These are phyloP conservation scores for Rhizophora mangle DNA, from an alignment of 345 rosid genomes.

Conservation along the genomic window DNA sequence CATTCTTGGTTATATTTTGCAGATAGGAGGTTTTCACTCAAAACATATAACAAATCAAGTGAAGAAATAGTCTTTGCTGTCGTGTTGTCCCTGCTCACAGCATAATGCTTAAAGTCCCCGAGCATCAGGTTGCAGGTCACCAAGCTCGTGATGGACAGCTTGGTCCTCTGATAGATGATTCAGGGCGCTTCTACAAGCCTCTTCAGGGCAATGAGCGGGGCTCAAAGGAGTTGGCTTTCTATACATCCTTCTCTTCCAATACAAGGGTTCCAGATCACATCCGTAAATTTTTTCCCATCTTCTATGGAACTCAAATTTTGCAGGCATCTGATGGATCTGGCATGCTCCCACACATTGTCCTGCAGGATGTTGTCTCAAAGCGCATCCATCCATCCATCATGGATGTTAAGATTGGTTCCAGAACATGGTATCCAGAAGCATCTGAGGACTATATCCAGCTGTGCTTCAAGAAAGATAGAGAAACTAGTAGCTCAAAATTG, in stretches of 20 bases:
- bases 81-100: neutral
- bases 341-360: constrained; percentile 51
- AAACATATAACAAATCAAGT: neutral
- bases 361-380: constrained; percentile 54
- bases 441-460: constrained; percentile 60
- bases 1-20: neutral
- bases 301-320: constrained; percentile 60
- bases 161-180: constrained; percentile 79
- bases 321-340: constrained; percentile 86
- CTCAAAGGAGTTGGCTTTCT: constrained; percentile 63
- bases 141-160: constrained; percentile 53
- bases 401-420: constrained; percentile 88
- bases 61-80: neutral
- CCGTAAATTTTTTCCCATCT: constrained; percentile 63
- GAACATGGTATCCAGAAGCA: constrained; percentile 93
- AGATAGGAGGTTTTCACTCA: neutral
- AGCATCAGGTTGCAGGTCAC: constrained; percentile 98
- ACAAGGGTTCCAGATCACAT: constrained; percentile 60
- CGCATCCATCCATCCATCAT: constrained; percentile 55
- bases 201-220: constrained; percentile 72
- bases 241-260: constrained; percentile 55
- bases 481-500: constrained; percentile 43
- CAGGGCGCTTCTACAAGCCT: constrained; percentile 89
- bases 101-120: constrained; percentile 76
- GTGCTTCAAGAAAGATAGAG: constrained; percentile 63